Base-by-base conservation (phyloP, 352 stramenopile species). In the Pythium oligandrum region DNA sequence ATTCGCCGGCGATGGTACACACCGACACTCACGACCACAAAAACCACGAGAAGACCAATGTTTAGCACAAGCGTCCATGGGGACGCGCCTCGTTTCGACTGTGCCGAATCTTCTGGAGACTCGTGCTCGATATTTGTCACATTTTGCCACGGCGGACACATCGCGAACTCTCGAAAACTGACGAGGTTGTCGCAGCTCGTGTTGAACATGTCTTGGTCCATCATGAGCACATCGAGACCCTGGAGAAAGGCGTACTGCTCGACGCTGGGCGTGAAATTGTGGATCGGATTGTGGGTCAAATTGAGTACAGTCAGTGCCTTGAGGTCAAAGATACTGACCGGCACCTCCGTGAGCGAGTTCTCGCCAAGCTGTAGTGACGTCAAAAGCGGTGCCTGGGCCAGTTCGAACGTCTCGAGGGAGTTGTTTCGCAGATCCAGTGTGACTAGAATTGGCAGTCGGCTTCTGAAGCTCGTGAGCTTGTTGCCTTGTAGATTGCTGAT, bases 141-240 rank as follows among this genome's bases (percentile, higher is more conserved):
- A 50, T 39, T 26, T 44, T 36, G 34, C 55, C 47, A 2, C 55
- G 55, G 0, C 46, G 45, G 37, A 12, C 55, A 55, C n/a, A 47
- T 40, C 3, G 2, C 3, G 35, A 37, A 62, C 3, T 35, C 40
- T 3, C 17, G 6, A 2, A 49, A 8, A 0, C 35, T 1, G 0
- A 48, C 42, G 3, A n/a, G 12, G 5, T 46, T 31, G 4, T 31
- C 12, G 4, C 42, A n/a, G 5, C 5, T 3, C 11, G 34, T 48
- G 2, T 38, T 34, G 44, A 62, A 56, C 55, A 62, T 62, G 6
- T 10, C 40, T 26, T 62, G 55, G 1, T 56, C 48, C 31, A 62
- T 33, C 12, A 52, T 26, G 1, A 62, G 2, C 3, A 31, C 42
- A 4, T 12, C 3, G 7, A 63, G n/a, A 2, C n/a, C 8, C 12